A percentile compares a stretch with the other conserved stretches of the same genome.
Evolutionary conservation across 2,329 filamentous ascomycete genomes (phyloP).

Genomic region (Apiospora saccharicola): DNA sequence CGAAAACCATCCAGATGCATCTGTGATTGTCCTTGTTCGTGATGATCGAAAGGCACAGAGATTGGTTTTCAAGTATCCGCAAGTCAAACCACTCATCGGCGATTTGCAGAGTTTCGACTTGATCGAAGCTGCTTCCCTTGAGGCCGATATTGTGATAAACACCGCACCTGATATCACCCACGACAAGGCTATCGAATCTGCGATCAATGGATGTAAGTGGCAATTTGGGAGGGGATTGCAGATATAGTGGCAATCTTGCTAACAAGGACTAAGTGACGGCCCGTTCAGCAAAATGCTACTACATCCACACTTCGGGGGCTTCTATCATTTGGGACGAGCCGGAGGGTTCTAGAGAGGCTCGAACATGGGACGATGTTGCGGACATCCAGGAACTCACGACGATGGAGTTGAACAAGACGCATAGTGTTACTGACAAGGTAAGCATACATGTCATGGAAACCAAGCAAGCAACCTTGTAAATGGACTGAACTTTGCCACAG

Average conservation of each 20-base stretch:
- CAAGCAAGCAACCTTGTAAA: not conserved
- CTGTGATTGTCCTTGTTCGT: slow-evolving; percentile 30
- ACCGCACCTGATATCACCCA: slow-evolving; percentile 33
- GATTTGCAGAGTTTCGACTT: slow-evolving; percentile 22
- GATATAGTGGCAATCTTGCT: not conserved
- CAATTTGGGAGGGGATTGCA: not conserved
- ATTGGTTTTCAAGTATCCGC: slow-evolving; percentile 30
- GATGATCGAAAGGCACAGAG: slow-evolving; percentile 28
- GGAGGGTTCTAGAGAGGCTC: slow-evolving; percentile 25
- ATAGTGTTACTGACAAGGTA: slow-evolving; percentile 32
- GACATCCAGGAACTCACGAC: slow-evolving; percentile 28
- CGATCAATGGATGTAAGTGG: slow-evolving; percentile 26
- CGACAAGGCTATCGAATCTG: slow-evolving; percentile 27
- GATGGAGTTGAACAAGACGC: slow-evolving; percentile 28
- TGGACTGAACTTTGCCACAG: not conserved
- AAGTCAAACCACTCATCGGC: slow-evolving; percentile 30
- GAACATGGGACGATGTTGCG: slow-evolving; percentile 33
- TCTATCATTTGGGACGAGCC: slow-evolving; percentile 31
- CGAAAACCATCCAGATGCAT: slow-evolving; percentile 26
- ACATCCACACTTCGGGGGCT: slow-evolving; percentile 34
- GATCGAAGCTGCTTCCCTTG: slow-evolving; percentile 28
- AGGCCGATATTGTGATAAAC: slow-evolving; percentile 34
- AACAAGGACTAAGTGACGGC: not conserved
- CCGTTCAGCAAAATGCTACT: slow-evolving; percentile 25
- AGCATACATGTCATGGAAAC: not conserved